Conservation (phyloP, 441 rosid genomes). For the Hypseocharis bilobata region DNA sequence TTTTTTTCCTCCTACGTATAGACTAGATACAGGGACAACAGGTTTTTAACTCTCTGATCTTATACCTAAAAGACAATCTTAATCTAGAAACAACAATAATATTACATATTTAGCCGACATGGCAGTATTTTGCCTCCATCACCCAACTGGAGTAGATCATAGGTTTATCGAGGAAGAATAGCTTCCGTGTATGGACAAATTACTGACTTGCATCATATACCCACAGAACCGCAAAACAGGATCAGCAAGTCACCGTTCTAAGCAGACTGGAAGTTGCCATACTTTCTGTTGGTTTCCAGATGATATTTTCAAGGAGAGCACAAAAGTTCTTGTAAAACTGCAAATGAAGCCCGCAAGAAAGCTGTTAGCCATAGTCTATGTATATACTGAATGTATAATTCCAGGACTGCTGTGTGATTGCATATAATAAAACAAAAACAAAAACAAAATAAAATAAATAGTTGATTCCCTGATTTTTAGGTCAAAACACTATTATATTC, state of each 20-base stretch:
- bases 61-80: neutral
- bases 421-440: neutral
- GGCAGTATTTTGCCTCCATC: neutral
- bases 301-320: conserved; percentile 58
- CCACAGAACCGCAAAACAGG: conserved; percentile 19
- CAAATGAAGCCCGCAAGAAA: conserved; percentile 12
- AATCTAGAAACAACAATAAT: neutral
- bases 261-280: conserved; percentile 34
- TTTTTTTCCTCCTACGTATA: too few species aligned
- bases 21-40: neutral
- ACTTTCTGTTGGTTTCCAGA: conserved; percentile 59
- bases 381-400: neutral
- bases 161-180: neutral
- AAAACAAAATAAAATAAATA: too few species aligned
- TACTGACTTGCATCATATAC: conserved; percentile 23
- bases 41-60: neutral
- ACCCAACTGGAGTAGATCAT: too few species aligned
- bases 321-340: conserved; percentile 84
- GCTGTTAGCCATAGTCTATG: neutral
- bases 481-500: too few species aligned
- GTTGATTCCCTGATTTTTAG: too few species aligned
- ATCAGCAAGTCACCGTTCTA: conserved; percentile 46
- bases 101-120: neutral
- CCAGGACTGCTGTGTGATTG: neutral
- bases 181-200: neutral